A percentile compares a stretch with the other conserved stretches of the same genome.
phyloP scores from a whole-genome alignment of 2,329 filamentous ascomycete species.

The Conoideocrella luteorostrata region DNA sequence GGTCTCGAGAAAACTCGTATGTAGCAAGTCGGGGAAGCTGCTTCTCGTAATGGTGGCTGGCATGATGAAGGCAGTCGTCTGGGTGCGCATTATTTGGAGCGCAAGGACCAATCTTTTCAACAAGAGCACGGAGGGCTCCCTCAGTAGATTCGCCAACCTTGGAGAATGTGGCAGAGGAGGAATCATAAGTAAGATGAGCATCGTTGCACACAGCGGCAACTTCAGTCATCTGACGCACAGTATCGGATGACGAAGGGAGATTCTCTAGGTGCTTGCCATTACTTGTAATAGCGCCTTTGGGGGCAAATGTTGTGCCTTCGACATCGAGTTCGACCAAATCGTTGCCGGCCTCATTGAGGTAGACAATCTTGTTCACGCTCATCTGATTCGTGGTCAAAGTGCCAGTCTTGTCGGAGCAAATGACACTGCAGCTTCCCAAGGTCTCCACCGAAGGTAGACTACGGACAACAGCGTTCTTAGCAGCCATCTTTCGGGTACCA shows the following conservation, averaged over 20 bases:
- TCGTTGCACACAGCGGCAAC: constrained; percentile 82
- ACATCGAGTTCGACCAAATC: constrained; percentile 82
- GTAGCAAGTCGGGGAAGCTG: constrained; percentile 71
- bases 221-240: constrained; percentile 70
- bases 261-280: constrained; percentile 64
- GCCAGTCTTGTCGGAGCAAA: constrained; percentile 98
- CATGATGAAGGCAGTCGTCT: constrained; percentile 67
- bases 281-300: constrained; percentile 65
- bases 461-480: constrained; percentile 94
- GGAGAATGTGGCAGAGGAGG: constrained; percentile 65
- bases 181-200: constrained; percentile 73
- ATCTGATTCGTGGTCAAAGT: constrained; percentile 98
- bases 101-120: constrained; percentile 88
- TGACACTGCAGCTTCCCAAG: constrained; percentile 96
- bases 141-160: constrained; percentile 94
- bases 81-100: constrained; percentile 48
- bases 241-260: constrained; percentile 64
- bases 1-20: constrained; percentile 94
- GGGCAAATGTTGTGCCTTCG: constrained; percentile 87
- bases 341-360: constrained; percentile 66
- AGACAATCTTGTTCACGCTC: constrained; percentile 92
- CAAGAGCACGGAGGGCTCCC: constrained; percentile 81
- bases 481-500: constrained; percentile 96
- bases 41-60: constrained; percentile 79
- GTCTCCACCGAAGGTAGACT: constrained; percentile 96